Percentiles rank a stretch among this genome's conserved stretches.
Conservation (phyloP, 1,139 yeast species). For the Chernovozyma aurita region DNA sequence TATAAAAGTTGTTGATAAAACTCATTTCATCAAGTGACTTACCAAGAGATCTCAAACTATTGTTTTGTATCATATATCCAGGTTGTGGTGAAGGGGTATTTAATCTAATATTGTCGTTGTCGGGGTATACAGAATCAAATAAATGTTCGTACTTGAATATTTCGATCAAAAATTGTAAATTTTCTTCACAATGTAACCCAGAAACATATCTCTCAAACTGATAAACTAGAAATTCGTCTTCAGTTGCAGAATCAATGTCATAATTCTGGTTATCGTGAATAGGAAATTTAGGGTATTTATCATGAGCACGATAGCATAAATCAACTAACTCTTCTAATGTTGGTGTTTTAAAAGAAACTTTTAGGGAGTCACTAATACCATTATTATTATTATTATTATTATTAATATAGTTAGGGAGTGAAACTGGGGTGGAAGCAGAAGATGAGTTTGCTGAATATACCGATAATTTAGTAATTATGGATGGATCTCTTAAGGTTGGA, state of each 20-base stretch:
- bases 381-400: too few species aligned
- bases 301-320: constrained; percentile 1
- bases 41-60: neutral
- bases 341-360: constrained; percentile 1
- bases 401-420: too few species aligned
- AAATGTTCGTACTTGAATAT: constrained; percentile 41
- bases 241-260: neutral
- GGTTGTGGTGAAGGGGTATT: constrained; percentile 8
- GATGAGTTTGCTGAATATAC: neutral
- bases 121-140: constrained; percentile 19
- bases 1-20: neutral
- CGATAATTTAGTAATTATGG: too few species aligned
- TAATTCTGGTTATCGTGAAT: neutral
- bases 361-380: neutral
- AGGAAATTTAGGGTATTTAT: neutral
- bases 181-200: constrained; percentile 41
- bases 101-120: constrained; percentile 9
- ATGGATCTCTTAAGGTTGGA: neutral
- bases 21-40: neutral
- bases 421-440: neutral
- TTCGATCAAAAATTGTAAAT: constrained; percentile 40
- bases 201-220: constrained; percentile 17
- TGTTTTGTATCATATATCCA: neutral
- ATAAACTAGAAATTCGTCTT: constrained; percentile 10
- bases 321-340: constrained; percentile 5